Base-by-base conservation (phyloP, 2,329 filamentous ascomycete genomes). In the Lachnellula suecica region DNA sequence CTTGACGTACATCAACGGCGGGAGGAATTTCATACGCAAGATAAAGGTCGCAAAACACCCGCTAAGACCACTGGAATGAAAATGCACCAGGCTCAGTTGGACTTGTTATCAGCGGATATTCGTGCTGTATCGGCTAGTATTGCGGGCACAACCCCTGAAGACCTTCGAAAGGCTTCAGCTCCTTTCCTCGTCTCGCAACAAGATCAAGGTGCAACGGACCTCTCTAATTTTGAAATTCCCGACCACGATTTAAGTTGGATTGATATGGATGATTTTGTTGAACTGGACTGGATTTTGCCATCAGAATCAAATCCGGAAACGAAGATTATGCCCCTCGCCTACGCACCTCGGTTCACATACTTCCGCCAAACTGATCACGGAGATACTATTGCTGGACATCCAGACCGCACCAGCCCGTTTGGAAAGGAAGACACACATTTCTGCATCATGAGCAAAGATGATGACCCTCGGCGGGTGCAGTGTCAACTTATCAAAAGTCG, bases 211-310 rank as follows among this genome's bases (percentile, higher is more conserved):
- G 80, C 81, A 7, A 82, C 82, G 3, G 87, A 93, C 67, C 77
- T 96, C 45, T 96, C 92, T 0, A 87, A 88, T 48, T 99, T 99
- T 67, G 93, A 87, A 0, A 99, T 99, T 45, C 93, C 94, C 0
- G 94, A 99, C 68, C 89, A 95, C 49, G 94, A 99, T 65, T 85
- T 91, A 61, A 91, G 87, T 50, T 99, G 94, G 94, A 92, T 99
- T 57, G 94, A 99, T 66, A 97, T 99, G 91, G 94, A 99, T 67
- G 94, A 99, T 68, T 99, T 99, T 71, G 92, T 99, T 25, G 94
- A 99, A 69, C 75, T 99, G 20, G 95, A 97, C 68, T 97, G 93
- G 93, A 92, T 96, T 49, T 73, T 97, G 22, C 93, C 93, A 0
- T 88, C 90, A 13, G 90, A 96, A 66, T 84, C 88, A 27, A 95